Evolutionary conservation across 2,329 filamentous ascomycete genomes (phyloP).

Genomic region (Penicillium thymicola): DNA sequence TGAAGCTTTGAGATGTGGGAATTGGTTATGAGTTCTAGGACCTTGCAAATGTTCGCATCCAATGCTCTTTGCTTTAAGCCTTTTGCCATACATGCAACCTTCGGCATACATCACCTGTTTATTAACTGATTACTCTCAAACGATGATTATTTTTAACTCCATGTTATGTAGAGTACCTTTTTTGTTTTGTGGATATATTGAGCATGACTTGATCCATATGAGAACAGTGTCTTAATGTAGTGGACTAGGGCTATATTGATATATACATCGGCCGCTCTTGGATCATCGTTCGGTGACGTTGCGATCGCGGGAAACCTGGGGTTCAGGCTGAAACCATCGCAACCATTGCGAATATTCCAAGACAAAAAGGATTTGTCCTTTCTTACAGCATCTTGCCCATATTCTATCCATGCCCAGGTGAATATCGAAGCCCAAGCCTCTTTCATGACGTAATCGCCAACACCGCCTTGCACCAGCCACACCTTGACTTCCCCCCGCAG

Average conservation of each 20-base stretch:
- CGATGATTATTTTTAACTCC: neutral
- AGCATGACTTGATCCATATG: neutral
- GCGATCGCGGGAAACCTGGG: neutral
- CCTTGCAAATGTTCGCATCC: neutral
- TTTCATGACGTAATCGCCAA: slow-evolving; percentile 10
- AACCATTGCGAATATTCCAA: neutral
- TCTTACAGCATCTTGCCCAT: neutral
- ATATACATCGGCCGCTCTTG: neutral
- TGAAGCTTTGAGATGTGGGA: neutral
- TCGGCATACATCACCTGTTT: neutral
- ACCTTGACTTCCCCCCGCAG: slow-evolving; percentile 19
- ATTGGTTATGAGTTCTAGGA: neutral
- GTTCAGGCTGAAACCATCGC: neutral
- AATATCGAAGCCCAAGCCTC: neutral
- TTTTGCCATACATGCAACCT: neutral
- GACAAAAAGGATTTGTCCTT: neutral
- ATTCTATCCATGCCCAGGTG: neutral
- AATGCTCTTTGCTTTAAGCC: neutral
- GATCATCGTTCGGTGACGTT: neutral
- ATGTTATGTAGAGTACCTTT: no score
- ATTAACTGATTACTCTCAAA: neutral
- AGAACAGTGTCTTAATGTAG: neutral
- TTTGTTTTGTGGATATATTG: neutral
- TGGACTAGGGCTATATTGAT: no score
- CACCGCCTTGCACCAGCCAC: slow-evolving; percentile 11